Evolutionary conservation across 352 stramenopile species (phyloP), one percentile per base, ranked within the genome.

Genomic region (Thraustotheca clavata): DNA sequence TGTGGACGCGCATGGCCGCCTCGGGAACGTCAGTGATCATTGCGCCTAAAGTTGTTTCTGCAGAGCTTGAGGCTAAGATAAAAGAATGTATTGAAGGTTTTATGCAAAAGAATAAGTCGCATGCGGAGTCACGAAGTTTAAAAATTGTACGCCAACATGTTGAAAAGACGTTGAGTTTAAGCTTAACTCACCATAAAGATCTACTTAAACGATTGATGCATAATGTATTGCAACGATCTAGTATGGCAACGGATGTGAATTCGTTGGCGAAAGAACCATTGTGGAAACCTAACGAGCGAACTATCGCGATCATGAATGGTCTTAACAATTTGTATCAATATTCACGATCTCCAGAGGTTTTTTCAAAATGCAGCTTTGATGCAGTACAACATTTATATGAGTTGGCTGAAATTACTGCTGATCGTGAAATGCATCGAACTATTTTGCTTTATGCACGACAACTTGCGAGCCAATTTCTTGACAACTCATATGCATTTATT

Each of bases 151-250:
- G 85, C 22, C 79, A 91, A 70, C 74, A 78, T 31, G 83, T 94
- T 48, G 85, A 94, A 69, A 92, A 91, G 61, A 77, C 91, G 36
- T 72, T 94, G n/a, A 75, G 74, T 67, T 80, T 94, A 65, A 94
- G 83, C 62, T 75, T 94, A 34, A 80, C 77, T 62, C 91, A 84
- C 74, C 85, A 94, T 75, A 92, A 92, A 62, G 85, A 94, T 47
- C 76, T 92, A 50, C 79, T 94, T 50, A 94, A 94, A 76, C 83
- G 85, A 18, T 68, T 94, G 27, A 91, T 94, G 83, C 85, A 91
- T 62, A 49, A 26, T 5, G 59, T 59, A 16, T 36, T 61, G 54
- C 48, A 62, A 26, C 50, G 49, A n/a, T 52, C 43, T 24, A 52
- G 11, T 31, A 52, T 52, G 43, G 43, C n/a, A 24, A 31, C n/a